These are phyloP conservation scores for Trichoderma aggressivum DNA, from an alignment of 2,329 filamentous ascomycete genomes.

Conservation along the genomic window DNA sequence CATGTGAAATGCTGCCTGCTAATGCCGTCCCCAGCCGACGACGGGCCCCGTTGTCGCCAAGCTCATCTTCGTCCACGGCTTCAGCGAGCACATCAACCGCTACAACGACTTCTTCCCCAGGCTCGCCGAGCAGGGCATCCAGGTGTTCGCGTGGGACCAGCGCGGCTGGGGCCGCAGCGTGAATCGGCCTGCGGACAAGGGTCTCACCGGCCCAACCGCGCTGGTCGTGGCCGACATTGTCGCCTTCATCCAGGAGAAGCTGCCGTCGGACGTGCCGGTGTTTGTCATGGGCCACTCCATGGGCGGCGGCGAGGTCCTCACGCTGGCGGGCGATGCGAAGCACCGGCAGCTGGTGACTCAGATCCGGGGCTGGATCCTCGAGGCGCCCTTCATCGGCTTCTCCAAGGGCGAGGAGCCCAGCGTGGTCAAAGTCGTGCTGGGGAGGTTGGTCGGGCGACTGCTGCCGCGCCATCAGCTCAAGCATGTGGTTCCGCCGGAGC, in stretches of 20 bases:
- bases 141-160: conserved; percentile 78
- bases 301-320: conserved; percentile 77
- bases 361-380: conserved; percentile 71
- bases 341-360: conserved; percentile 54
- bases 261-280: conserved; percentile 55
- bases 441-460: conserved; percentile 64
- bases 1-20: background rate
- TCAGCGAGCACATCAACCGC: conserved; percentile 77
- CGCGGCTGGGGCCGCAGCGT: conserved; percentile 82
- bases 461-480: conserved; percentile 65
- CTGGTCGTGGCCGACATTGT: conserved; percentile 75
- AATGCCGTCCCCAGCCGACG: conserved; percentile 45
- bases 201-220: conserved; percentile 69
- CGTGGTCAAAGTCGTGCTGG: conserved; percentile 59
- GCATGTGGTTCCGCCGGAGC: conserved; percentile 60
- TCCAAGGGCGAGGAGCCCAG: conserved; percentile 62
- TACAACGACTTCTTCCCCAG: conserved; percentile 72
- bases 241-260: conserved; percentile 63
- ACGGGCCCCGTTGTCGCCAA: conserved; percentile 60
- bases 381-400: conserved; percentile 77
- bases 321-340: conserved; percentile 49
- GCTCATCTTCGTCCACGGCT: conserved; percentile 82
- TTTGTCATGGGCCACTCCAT: conserved; percentile 91
- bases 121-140: conserved; percentile 69
- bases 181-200: conserved; percentile 57